Percentiles rank a stretch among this genome's conserved stretches.
Conservation (phyloP, 805 yeast species). For the Starmerella sirachaensis region DNA sequence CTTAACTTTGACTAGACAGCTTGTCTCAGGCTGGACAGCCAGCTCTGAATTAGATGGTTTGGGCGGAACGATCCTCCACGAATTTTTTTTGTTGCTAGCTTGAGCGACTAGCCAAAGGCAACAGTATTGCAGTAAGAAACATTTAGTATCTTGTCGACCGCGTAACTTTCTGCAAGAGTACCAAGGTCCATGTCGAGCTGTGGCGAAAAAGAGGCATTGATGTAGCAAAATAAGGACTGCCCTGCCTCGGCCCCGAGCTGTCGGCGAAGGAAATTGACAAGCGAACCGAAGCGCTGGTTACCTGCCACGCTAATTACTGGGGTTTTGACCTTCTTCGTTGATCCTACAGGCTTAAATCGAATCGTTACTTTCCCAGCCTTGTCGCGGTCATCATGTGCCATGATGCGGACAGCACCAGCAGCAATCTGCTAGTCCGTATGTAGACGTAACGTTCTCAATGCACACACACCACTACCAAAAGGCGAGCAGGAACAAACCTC, state of each 20-base stretch:
- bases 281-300: constrained; percentile 36
- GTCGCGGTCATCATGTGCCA: no score
- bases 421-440: no score
- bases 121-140: constrained; percentile 28
- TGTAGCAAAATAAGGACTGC: constrained; percentile 31
- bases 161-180: constrained; percentile 23
- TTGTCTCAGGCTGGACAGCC: no score
- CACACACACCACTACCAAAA: no score
- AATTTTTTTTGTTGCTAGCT: no score
- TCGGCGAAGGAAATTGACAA: constrained; percentile 35
- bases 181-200: constrained; percentile 30
- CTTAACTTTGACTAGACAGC: no score
- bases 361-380: constrained; percentile 31
- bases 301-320: constrained; percentile 35
- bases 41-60: background rate
- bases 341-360: constrained; percentile 44
- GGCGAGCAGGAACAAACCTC: no score
- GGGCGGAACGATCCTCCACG: no score
- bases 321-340: constrained; percentile 40
- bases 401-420: no score
- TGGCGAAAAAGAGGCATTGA: constrained; percentile 33
- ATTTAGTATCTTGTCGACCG: constrained; percentile 25
- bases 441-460: no score
- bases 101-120: constrained; percentile 30
- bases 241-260: constrained; percentile 26